phyloP scores from a whole-genome alignment of 108 stramenopile genomes.

The Cylindrotheca closterium region DNA sequence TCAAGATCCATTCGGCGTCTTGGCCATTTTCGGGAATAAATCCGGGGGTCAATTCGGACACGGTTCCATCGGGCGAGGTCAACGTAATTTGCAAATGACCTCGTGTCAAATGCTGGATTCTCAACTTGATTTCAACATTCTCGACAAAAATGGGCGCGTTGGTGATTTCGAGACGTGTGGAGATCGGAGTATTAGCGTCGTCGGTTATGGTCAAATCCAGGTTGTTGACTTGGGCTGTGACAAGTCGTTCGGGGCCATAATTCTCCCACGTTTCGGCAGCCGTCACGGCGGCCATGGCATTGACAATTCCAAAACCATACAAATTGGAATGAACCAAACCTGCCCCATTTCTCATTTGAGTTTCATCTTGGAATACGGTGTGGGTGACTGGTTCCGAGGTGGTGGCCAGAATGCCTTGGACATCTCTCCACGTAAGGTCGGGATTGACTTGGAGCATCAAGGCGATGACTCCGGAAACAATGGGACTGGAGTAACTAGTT shows the following conservation, averaged over 20 bases:
- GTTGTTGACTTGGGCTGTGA: slow-evolving; percentile 19
- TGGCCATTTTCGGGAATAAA: slow-evolving; percentile 15
- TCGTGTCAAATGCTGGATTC: slow-evolving; percentile 15
- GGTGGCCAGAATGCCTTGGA: slow-evolving; percentile 46
- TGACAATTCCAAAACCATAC: slow-evolving; percentile 54
- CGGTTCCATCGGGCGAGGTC: slow-evolving; percentile 22
- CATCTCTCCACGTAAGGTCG: slow-evolving; percentile 49
- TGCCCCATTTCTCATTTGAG: slow-evolving; percentile 26
- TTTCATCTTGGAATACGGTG: too few species aligned
- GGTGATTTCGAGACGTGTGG: too few species aligned
- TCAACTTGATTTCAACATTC: slow-evolving; percentile 23
- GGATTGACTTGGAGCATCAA: slow-evolving; percentile 46
- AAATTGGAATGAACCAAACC: slow-evolving; percentile 38
- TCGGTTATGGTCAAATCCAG: too few species aligned
- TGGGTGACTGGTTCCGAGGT: slow-evolving; percentile 11
- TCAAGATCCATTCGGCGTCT: slow-evolving; percentile 24
- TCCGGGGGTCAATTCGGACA: slow-evolving; percentile 19
- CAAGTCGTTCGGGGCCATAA: slow-evolving; percentile 12
- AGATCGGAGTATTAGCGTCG: too few species aligned
- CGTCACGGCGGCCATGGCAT: slow-evolving; percentile 37
- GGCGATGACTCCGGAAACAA: too few species aligned
- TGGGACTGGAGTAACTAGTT: slow-evolving; percentile 43
- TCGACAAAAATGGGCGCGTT: too few species aligned
- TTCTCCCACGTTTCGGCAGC: slow-evolving; percentile 28
- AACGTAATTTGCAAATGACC: slow-evolving; percentile 32